Percentiles rank a stretch among this genome's conserved stretches.
These are phyloP conservation scores for Claviceps lovelessii DNA, from an alignment of 2,329 filamentous ascomycete species.

Conservation along the genomic window DNA sequence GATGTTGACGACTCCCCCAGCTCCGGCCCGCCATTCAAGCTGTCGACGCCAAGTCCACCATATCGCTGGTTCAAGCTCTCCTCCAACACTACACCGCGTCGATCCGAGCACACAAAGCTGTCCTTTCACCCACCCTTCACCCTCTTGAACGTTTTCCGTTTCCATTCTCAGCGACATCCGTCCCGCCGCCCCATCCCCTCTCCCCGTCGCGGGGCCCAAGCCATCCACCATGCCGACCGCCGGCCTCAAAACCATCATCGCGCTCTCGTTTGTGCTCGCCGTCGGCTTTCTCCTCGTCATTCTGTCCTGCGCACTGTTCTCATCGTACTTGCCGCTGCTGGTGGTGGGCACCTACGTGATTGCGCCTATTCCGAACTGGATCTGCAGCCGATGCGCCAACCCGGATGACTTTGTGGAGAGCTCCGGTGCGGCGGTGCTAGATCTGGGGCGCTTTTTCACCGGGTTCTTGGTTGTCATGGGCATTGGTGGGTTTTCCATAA, in stretches of 20 bases:
- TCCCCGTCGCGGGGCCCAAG: conserved; percentile 6
- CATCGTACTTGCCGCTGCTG: conserved; percentile 86
- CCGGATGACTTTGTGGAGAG: conserved; percentile 91
- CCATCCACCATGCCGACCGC: conserved; percentile 50
- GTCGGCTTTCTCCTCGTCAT: conserved; percentile 98
- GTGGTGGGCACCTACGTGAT: conserved; percentile 93
- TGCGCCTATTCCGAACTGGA: conserved; percentile 91
- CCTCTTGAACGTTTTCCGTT: too few species aligned
- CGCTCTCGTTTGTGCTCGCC: conserved; percentile 94
- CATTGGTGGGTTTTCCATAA: conserved; percentile 50
- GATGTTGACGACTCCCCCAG: too few species aligned
- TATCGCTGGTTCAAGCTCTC: too few species aligned
- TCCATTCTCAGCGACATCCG: not conserved
- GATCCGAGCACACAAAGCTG: not conserved
- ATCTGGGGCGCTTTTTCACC: conserved; percentile 86
- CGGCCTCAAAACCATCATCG: conserved; percentile 97
- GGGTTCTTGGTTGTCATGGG: conserved; percentile 97
- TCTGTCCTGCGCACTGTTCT: conserved; percentile 87
- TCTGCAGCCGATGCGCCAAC: conserved; percentile 75
- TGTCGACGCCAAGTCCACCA: too few species aligned
- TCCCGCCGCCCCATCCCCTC: not conserved
- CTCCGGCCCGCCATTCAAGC: too few species aligned
- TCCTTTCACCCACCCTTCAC: too few species aligned
- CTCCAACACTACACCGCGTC: too few species aligned
- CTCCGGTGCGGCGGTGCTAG: conserved; percentile 69